Percentiles rank a stretch among this genome's conserved stretches.
These are phyloP conservation scores for Erythrobasidium yunnanense DNA, from an alignment of 768 basidiomycete genomes.

Conservation along the genomic window DNA sequence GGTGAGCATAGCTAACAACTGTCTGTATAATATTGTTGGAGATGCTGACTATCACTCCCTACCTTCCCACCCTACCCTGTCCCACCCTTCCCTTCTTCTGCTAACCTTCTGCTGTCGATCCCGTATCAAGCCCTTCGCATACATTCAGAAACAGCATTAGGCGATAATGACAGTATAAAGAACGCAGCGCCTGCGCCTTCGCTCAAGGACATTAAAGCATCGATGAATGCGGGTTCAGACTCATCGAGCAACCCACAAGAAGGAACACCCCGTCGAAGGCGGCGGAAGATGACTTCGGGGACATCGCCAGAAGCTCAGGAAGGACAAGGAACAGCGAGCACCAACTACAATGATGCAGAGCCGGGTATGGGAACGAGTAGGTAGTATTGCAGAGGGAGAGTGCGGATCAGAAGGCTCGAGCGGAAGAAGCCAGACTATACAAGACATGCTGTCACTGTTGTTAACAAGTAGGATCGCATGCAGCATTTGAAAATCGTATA, in stretches of 20 bases:
- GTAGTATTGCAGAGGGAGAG: background rate
- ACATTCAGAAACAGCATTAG: background rate
- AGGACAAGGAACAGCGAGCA: background rate
- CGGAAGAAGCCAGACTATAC: too few relatives aligned
- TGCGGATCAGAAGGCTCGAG: background rate
- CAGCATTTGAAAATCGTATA: too few relatives aligned
- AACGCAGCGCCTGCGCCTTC: conserved; percentile 16
- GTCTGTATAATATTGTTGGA: background rate
- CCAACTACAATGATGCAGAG: background rate
- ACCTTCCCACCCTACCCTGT: background rate
- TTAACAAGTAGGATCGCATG: too few relatives aligned
- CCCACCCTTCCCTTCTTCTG: background rate
- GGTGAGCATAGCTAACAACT: background rate
- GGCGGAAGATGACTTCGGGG: background rate
- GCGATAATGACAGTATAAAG: conserved; percentile 22
- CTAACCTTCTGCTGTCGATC: background rate
- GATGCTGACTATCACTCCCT: background rate
- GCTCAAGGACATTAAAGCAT: conserved; percentile 10
- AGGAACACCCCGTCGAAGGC: background rate
- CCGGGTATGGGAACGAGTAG: background rate
- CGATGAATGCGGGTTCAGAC: conserved; percentile 12
- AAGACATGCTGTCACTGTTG: too few relatives aligned
- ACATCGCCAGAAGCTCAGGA: background rate
- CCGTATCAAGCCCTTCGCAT: conserved; percentile 15
- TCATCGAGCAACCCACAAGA: background rate